phyloP scores from a whole-genome alignment of 176 grass and related monocot genomes.

The Bolboschoenus planiculmis region DNA sequence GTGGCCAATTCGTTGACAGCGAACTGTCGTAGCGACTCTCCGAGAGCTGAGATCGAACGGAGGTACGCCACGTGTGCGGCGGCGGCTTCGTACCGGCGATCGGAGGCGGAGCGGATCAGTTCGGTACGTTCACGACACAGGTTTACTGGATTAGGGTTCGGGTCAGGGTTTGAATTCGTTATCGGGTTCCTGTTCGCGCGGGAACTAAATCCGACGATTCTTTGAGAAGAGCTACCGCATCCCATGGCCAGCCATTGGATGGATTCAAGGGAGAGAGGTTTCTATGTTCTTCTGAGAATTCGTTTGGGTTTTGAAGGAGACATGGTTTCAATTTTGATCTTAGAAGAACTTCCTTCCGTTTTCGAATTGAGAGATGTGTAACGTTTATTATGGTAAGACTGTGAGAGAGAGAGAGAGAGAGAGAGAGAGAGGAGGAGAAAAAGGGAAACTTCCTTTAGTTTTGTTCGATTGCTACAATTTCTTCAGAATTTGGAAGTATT shows the following conservation, averaged over 20 bases:
- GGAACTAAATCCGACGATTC: constrained; percentile 9
- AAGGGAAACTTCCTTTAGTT: background rate
- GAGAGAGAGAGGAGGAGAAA: background rate
- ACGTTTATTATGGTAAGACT: background rate
- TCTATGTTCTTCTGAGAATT: background rate
- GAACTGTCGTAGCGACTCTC: constrained; percentile 57
- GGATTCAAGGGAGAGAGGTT: background rate
- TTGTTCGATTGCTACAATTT: background rate
- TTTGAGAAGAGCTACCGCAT: constrained; percentile 36
- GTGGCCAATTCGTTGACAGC: constrained; percentile 43
- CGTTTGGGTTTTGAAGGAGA: background rate
- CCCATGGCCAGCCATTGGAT: constrained; percentile 69
- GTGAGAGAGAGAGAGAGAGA: no score
- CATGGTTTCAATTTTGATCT: background rate
- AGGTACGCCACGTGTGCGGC: constrained; percentile 79
- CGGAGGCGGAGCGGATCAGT: constrained; percentile 48
- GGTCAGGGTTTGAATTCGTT: background rate
- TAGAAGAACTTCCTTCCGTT: background rate
- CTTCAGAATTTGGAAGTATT: background rate
- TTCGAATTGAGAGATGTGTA: background rate
- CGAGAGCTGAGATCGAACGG: constrained; percentile 45
- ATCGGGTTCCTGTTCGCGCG: background rate
- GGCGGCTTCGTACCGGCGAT: constrained; percentile 48
- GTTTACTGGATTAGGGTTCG: constrained; percentile 24
- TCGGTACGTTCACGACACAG: constrained; percentile 61